Evolutionary conservation across 768 basidiomycete genomes (phyloP), one percentile per base, ranked within the genome.

Genomic region (Neoboletus brunneissimus): DNA sequence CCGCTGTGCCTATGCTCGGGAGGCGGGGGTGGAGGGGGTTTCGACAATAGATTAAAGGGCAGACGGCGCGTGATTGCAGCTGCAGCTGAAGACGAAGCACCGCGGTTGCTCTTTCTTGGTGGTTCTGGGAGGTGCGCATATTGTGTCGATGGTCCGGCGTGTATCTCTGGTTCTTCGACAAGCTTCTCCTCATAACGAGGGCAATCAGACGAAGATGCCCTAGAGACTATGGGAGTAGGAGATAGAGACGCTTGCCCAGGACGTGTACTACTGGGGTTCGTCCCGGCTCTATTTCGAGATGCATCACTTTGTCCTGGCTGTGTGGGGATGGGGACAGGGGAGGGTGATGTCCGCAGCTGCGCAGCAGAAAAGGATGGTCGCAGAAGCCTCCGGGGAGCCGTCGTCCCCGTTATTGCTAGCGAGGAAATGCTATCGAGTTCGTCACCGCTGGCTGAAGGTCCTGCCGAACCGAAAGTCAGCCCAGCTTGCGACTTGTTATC

Each of bases 291-390:
- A 69, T 72, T 79, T 59, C 88, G 79, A 32, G 67, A 63, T 52
- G 67, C 55, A 48, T 77, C 80, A 62, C 78, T 79, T 34, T 77
- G 77, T 31, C 72, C 75, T 20, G 60, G 71, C 59, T 62, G 72
- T 68, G 65, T 48, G 45, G 73, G 67, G 57, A 69, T 56, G 43
- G 72, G 60, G 63, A 69, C 60, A 32, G 74, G 54, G 44, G 75
- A 75, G n/a, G 79, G 73, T 11, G 74, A 73, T 16, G 77, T 82
- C 55, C 89, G 80, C 40, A 91, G 74, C 63, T 91, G 89, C 13
- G 87, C 87, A 50, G 89, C 89, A 66, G 89, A 91, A 61, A 82
- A 79, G 22, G 89, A 91, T 16, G 89, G 86, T 50, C 89, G 80
- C 55, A 91, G 67, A 50, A 73, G 69, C 60, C 77, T 78, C 64